phyloP scores from a whole-genome alignment of 1,284 basidiomycete species.

The Thelephora terrestris region DNA sequence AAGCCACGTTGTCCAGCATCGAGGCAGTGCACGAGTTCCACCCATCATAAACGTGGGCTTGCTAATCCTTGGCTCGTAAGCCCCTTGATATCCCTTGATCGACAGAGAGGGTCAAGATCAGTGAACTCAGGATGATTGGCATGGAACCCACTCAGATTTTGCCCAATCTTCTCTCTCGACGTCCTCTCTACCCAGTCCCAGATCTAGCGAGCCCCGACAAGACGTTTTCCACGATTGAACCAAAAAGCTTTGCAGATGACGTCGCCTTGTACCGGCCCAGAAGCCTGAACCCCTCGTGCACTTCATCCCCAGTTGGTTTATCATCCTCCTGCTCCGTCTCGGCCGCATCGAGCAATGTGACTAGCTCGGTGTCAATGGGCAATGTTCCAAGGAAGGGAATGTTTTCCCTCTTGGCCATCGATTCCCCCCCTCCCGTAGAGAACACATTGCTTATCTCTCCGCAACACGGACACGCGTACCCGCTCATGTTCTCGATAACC shows the following conservation, averaged over 20 bases:
- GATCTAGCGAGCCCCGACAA: conserved; percentile 14
- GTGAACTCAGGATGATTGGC: too few species aligned
- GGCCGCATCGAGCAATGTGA: conserved; percentile 76
- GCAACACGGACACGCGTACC: conserved; percentile 94
- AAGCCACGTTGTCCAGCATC: too few species aligned
- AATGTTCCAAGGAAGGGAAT: conserved; percentile 81
- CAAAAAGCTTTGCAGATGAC: conserved; percentile 51
- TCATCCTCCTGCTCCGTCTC: conserved; percentile 20
- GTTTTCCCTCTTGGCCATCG: conserved; percentile 70
- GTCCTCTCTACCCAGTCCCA: background rate
- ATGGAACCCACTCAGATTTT: too few species aligned
- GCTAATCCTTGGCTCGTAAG: too few species aligned
- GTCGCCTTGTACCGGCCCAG: conserved; percentile 49
- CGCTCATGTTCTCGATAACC: conserved; percentile 97
- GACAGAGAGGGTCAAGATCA: background rate
- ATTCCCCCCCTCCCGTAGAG: conserved; percentile 87
- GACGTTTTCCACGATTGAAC: conserved; percentile 37
- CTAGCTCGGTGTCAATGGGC: conserved; percentile 91
- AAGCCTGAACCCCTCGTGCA: conserved; percentile 30
- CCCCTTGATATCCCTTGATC: background rate
- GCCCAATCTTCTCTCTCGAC: background rate
- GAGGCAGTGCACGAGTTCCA: too few species aligned
- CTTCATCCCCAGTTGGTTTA: conserved; percentile 9
- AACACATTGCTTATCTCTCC: conserved; percentile 93
- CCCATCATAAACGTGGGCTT: too few species aligned